Conservation (phyloP, 768 basidiomycete species). For the Naganishia vaughanmartiniae region DNA sequence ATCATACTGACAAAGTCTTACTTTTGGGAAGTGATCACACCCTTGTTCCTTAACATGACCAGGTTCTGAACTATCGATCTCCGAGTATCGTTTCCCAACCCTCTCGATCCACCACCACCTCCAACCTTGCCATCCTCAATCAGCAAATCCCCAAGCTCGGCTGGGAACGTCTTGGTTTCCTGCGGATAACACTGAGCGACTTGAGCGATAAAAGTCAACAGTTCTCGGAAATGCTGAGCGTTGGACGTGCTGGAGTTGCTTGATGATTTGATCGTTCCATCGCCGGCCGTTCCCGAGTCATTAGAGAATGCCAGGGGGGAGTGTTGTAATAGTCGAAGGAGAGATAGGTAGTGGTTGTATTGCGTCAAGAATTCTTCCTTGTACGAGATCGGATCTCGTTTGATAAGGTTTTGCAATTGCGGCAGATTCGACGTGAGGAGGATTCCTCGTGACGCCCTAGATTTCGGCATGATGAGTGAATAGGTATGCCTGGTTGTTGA, state of each 20-base stretch:
- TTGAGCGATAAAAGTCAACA: constrained; percentile 88
- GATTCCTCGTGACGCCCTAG: constrained; percentile 53
- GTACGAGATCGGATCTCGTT: constrained; percentile 83
- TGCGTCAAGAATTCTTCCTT: constrained; percentile 94
- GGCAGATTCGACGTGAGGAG: constrained; percentile 85
- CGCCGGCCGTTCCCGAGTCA: constrained; percentile 25
- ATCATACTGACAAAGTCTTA: constrained; percentile 53
- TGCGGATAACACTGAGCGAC: constrained; percentile 91
- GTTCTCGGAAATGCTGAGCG: constrained; percentile 71
- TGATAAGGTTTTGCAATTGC: constrained; percentile 94
- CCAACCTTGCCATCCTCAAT: constrained; percentile 56
- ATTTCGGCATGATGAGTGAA: constrained; percentile 28
- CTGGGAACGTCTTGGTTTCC: constrained; percentile 81
- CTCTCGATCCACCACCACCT: constrained; percentile 53
- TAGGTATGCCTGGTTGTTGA: neutral
- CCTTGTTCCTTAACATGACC: constrained; percentile 88
- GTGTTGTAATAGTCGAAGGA: constrained; percentile 76
- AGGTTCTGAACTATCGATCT: constrained; percentile 83
- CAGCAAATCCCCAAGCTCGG: constrained; percentile 72
- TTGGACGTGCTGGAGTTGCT: constrained; percentile 52
- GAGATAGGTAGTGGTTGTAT: constrained; percentile 90
- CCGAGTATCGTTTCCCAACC: constrained; percentile 65
- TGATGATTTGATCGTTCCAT: constrained; percentile 25
- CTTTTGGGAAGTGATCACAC: constrained; percentile 89
- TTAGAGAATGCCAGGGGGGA: constrained; percentile 58